Conservation (phyloP, 2,329 filamentous ascomycete genomes). For the Colletotrichum trifolii region DNA sequence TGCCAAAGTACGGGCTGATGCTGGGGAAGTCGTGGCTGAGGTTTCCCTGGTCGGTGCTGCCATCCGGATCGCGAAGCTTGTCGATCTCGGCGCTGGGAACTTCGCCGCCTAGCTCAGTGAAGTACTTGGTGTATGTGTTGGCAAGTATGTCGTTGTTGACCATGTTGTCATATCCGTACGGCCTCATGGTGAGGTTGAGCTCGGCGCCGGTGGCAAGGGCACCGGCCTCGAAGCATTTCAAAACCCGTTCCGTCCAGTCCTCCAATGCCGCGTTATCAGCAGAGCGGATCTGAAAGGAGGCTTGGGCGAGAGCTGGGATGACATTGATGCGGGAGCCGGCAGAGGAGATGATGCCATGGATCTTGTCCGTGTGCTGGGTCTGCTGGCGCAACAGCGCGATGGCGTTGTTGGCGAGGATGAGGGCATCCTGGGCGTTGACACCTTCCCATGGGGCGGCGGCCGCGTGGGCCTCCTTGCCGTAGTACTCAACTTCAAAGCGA, state of each 20-base stretch:
- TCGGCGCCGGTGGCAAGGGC: slow-evolving; percentile 45
- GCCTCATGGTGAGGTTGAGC: slow-evolving; percentile 48
- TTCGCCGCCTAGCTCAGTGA: slow-evolving; percentile 39
- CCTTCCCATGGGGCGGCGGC: slow-evolving; percentile 61
- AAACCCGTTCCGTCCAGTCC: slow-evolving; percentile 39
- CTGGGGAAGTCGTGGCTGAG: slow-evolving; percentile 44
- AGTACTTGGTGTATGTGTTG: slow-evolving; percentile 40
- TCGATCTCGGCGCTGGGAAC: slow-evolving; percentile 41
- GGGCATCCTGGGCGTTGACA: slow-evolving; percentile 61
- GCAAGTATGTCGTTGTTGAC: slow-evolving; percentile 44
- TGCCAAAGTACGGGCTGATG: slow-evolving; percentile 43
- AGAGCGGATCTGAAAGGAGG: slow-evolving; percentile 68
- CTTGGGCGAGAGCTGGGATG: slow-evolving; percentile 64
- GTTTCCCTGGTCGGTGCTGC: slow-evolving; percentile 45
- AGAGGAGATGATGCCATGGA: slow-evolving; percentile 60
- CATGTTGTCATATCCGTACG: slow-evolving; percentile 46
- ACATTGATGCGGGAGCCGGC: slow-evolving; percentile 54
- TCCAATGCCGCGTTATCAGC: slow-evolving; percentile 47
- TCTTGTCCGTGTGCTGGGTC: slow-evolving; percentile 57
- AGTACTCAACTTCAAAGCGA: slow-evolving; percentile 50
- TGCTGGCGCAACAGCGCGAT: slow-evolving; percentile 62
- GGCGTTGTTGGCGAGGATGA: slow-evolving; percentile 53
- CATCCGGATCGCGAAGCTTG: slow-evolving; percentile 40
- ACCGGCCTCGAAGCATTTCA: slow-evolving; percentile 43
- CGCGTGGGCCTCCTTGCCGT: slow-evolving; percentile 58